Conservation (phyloP, 176 grass and related monocot genomes). For the Carex parvula region DNA sequence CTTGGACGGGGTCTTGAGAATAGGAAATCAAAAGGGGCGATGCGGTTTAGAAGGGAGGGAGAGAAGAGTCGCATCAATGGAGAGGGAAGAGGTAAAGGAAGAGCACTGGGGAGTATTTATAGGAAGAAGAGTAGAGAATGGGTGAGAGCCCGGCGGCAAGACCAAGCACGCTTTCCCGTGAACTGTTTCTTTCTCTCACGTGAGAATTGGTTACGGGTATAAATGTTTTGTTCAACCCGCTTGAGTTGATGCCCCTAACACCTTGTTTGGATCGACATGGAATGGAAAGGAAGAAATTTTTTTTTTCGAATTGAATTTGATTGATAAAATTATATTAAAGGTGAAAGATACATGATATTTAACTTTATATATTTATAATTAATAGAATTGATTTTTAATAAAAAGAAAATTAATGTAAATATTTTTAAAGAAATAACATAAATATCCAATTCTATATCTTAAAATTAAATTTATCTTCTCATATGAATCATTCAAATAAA, state of each 20-base stretch:
- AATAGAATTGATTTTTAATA: too few relatives aligned
- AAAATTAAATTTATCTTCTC: too few relatives aligned
- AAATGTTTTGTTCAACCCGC: not conserved
- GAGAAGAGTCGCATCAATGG: constrained; percentile 28
- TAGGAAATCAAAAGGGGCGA: constrained; percentile 1
- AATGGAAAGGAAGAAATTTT: too few relatives aligned
- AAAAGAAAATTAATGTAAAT: too few relatives aligned
- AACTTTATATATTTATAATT: too few relatives aligned
- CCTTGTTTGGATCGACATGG: too few relatives aligned
- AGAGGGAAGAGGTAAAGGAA: not conserved
- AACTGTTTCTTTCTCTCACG: not conserved
- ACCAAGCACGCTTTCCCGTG: constrained; percentile 29
- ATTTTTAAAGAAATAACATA: too few relatives aligned
- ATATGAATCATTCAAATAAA: too few relatives aligned
- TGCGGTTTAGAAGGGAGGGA: not conserved
- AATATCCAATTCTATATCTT: too few relatives aligned
- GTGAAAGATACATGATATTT: too few relatives aligned
- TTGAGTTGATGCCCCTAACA: not conserved
- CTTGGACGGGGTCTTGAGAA: not conserved
- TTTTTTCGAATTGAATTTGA: too few relatives aligned
- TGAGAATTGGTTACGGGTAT: constrained; percentile 24
- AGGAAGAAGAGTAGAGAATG: not conserved
- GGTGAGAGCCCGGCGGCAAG: constrained; percentile 12
- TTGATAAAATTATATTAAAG: too few relatives aligned
- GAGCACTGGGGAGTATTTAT: not conserved